Conservation (phyloP, 371 early-diverging fungal genomes). For the Mucor racemosus region DNA sequence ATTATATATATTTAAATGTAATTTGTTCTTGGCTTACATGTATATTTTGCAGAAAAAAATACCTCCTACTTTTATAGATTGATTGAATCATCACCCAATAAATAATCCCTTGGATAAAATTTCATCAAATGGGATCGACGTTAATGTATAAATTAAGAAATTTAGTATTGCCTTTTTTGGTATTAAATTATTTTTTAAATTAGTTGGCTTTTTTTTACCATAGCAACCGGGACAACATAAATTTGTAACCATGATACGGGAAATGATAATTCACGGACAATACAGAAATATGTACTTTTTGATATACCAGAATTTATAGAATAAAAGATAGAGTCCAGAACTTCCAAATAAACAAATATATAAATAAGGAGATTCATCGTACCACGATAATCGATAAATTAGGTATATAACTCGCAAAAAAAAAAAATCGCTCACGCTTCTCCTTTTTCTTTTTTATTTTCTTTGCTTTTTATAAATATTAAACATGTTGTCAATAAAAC, state of each 20-base stretch:
- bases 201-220: too few species aligned
- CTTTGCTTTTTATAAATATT: not conserved
- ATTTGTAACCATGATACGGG: not conserved
- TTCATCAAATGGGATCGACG: not conserved
- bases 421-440: not conserved
- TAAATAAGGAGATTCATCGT: not conserved
- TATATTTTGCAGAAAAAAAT: not conserved
- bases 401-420: not conserved
- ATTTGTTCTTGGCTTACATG: slow-evolving; percentile 1
- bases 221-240: too few species aligned
- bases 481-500: not conserved
- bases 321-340: not conserved
- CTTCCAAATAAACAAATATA: not conserved
- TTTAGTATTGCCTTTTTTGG: not conserved
- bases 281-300: not conserved
- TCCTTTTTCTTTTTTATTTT: not conserved
- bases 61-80: not conserved
- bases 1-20: not conserved
- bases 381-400: not conserved
- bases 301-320: not conserved
- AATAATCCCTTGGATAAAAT: not conserved
- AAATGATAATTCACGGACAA: not conserved
- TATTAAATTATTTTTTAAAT: not conserved
- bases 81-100: not conserved
- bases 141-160: not conserved